Conservation (phyloP, 2,329 filamentous ascomycete species). For the Volutella citrinella region DNA sequence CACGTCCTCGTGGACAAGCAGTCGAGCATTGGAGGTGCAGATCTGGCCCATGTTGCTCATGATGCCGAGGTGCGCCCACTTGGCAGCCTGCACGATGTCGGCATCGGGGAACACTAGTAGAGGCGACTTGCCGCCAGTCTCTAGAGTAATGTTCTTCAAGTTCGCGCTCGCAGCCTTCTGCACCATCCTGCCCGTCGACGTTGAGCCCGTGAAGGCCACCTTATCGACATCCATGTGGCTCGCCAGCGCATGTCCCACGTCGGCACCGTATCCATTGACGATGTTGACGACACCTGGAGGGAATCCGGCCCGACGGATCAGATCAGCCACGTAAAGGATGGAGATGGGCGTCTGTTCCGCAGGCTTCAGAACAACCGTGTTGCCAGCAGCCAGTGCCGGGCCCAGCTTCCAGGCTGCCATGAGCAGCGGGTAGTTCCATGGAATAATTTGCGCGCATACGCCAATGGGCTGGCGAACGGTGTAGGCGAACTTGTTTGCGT, state of each 20-base stretch:
- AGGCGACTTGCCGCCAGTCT: constrained; percentile 65
- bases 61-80: constrained; percentile 48
- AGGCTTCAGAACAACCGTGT: too few relatives aligned
- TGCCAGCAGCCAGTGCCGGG: too few relatives aligned
- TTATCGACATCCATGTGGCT: constrained; percentile 70
- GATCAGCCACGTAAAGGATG: background rate
- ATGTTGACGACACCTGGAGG: constrained; percentile 76
- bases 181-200: constrained; percentile 71
- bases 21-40: constrained; percentile 64
- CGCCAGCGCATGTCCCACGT: constrained; percentile 65
- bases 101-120: constrained; percentile 63
- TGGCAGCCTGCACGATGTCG: constrained; percentile 65
- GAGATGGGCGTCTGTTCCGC: background rate
- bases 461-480: background rate
- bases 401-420: too few relatives aligned
- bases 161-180: constrained; percentile 66
- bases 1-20: constrained; percentile 60
- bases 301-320: constrained; percentile 55
- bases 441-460: background rate
- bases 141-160: constrained; percentile 63
- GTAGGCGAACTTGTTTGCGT: too few relatives aligned
- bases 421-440: background rate
- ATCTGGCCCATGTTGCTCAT: constrained; percentile 64
- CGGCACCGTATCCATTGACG: constrained; percentile 65
- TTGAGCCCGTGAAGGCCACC: constrained; percentile 75